These are phyloP conservation scores for Trifolium subterraneum DNA, from an alignment of 306 rosid genomes.

Conservation along the genomic window DNA sequence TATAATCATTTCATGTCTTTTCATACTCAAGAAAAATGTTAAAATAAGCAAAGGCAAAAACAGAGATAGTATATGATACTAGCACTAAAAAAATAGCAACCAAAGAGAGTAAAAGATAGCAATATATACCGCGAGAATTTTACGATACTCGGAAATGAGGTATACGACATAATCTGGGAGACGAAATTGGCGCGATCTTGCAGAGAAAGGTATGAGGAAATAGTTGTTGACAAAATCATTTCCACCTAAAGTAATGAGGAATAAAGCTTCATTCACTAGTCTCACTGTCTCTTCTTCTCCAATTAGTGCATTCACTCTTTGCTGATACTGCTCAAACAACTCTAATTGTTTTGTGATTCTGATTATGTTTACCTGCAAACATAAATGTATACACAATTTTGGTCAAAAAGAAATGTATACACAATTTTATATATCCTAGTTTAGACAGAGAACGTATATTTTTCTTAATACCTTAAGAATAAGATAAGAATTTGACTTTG, in stretches of 20 bases:
- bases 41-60: background rate
- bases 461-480: too few species aligned
- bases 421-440: background rate
- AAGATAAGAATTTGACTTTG: too few species aligned
- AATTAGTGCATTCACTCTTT: conserved; percentile 61
- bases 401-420: background rate
- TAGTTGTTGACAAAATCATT: conserved; percentile 93
- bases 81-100: background rate
- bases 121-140: conserved; percentile 62
- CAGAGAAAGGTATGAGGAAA: conserved; percentile 75
- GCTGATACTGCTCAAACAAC: conserved; percentile 71
- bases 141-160: conserved; percentile 81
- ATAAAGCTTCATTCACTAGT: conserved; percentile 64
- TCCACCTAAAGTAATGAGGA: conserved; percentile 78
- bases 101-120: background rate
- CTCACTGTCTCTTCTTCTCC: conserved; percentile 53
- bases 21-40: background rate
- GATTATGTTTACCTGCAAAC: conserved; percentile 70
- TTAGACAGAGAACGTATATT: too few species aligned
- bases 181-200: conserved; percentile 80
- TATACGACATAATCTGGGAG: conserved; percentile 75
- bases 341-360: conserved; percentile 62
- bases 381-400: too few species aligned
- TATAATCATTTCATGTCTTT: background rate
- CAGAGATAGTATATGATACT: background rate